phyloP scores from a whole-genome alignment of 1,284 basidiomycete genomes.

The Ceratorhiza oryzae-sativae region DNA sequence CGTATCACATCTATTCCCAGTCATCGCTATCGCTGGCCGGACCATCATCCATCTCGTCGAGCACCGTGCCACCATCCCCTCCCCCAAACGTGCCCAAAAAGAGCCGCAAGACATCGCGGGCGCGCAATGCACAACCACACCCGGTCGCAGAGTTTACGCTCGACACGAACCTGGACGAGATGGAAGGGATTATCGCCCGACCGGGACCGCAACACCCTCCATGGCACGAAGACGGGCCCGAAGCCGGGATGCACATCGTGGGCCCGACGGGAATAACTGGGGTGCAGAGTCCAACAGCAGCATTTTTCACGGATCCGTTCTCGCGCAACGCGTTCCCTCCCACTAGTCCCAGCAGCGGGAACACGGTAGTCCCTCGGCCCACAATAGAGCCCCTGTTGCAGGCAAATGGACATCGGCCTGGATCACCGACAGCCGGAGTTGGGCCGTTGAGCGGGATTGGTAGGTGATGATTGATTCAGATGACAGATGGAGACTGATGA shows the following conservation, averaged over 20 bases:
- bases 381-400: slow-evolving; percentile 6
- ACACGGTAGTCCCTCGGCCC: neutral
- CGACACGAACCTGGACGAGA: slow-evolving; percentile 80
- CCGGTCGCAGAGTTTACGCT: slow-evolving; percentile 55
- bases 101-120: slow-evolving; percentile 17
- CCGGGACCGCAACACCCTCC: slow-evolving; percentile 24
- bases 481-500: slow-evolving; percentile 13
- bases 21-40: slow-evolving; percentile 8
- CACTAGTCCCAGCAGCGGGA: neutral
- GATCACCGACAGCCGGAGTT: slow-evolving; percentile 33
- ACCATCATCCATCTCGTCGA: neutral
- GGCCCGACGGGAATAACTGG: slow-evolving; percentile 20
- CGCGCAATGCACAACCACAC: neutral
- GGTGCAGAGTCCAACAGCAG: slow-evolving; percentile 31
- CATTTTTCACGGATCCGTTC: slow-evolving; percentile 36
- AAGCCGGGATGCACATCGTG: neutral
- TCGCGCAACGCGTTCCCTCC: slow-evolving; percentile 11
- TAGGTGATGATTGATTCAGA: neutral
- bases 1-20: neutral
- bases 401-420: slow-evolving; percentile 23
- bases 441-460: slow-evolving; percentile 7
- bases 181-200: slow-evolving; percentile 78
- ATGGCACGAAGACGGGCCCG: slow-evolving; percentile 28
- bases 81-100: slow-evolving; percentile 12
- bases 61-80: slow-evolving; percentile 16